Base-by-base conservation (phyloP, 163 green algal species). In the Trebouxia gelatinosa region DNA sequence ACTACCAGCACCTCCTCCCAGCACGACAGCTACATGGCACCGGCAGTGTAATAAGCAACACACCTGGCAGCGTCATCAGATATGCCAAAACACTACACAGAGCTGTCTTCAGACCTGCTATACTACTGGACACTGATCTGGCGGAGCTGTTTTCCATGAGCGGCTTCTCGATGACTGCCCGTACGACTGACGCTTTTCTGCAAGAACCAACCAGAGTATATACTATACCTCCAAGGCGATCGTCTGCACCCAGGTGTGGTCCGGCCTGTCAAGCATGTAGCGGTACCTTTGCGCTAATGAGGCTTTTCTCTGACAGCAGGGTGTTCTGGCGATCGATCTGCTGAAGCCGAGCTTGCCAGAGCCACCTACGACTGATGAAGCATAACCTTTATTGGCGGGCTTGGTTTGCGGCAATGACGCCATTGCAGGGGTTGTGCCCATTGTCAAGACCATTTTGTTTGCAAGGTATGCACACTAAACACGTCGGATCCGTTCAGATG, bases 1-100 rank as follows among this genome's bases (percentile, higher is more conserved):
- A 0, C 91, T 95, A 35, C 96, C 96, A 3, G 96, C 96, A 16
- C 96, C 96, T 68, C 96, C 96, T 59, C 96, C 96, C 32, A 99
- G 87, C 75, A 99, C 98, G 61, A 99, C 94, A 23, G 87, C 88
- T 86, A 80, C 83, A 79, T 1, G 4, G 2, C 2, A 72, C 31
- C 2, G 34, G 64, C 64, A 11, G 37, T 43, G 35, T 74, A 1
- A 74, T 21, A 51, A 32, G 58, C 2, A 17, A 37, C 23, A 67
- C 26, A 11, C n/a, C 6, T 40, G 5, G 23, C 23, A 28, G 1
- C 58, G 16, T 23, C 1, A 11, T 67, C 26, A 1, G 34, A 31
- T 17, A 32, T 67, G 58, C 3, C 21, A 28, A 32, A 26, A 67
- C 11, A 28, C 58, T 38, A 11, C 16, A 67, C 26, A 67, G 58